Conservation (phyloP, 1,139 yeast species). For the Diutina catenulata region DNA sequence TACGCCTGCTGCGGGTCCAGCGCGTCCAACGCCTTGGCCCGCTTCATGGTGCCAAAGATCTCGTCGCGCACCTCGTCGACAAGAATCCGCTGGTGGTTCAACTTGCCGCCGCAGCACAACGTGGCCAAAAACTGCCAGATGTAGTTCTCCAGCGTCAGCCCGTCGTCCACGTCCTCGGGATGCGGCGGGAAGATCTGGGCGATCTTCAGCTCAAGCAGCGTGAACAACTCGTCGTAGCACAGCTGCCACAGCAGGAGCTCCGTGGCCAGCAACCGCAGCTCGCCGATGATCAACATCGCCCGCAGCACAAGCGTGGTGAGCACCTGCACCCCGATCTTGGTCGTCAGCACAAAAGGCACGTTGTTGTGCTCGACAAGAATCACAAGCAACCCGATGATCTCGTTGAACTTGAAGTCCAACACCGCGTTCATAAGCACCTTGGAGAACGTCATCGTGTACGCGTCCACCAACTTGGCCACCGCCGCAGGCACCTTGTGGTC, state of each 20-base stretch:
- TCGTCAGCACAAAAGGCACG: constrained; percentile 63
- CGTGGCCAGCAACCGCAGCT: constrained; percentile 47
- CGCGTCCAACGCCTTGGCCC: constrained; percentile 59
- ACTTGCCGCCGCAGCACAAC: constrained; percentile 81
- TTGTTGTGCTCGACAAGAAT: constrained; percentile 63
- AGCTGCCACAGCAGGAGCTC: constrained; percentile 65
- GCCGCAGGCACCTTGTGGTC: constrained; percentile 40
- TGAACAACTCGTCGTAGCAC: constrained; percentile 74
- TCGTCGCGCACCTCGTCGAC: constrained; percentile 93
- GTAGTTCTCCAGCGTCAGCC: no score
- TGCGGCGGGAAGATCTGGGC: constrained; percentile 72
- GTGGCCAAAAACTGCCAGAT: constrained; percentile 98
- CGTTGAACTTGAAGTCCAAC: constrained; percentile 72
- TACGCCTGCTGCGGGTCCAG: constrained; percentile 42
- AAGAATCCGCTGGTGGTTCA: constrained; percentile 86
- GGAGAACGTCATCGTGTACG: constrained; percentile 72
- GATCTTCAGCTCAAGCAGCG: constrained; percentile 68
- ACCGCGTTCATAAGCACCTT: constrained; percentile 80
- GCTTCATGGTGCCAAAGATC: constrained; percentile 78
- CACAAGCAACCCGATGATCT: constrained; percentile 71
- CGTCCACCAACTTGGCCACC: constrained; percentile 56
- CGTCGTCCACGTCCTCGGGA: constrained; percentile 47
- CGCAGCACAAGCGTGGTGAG: constrained; percentile 83
- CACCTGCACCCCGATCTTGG: constrained; percentile 79
- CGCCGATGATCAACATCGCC: constrained; percentile 88